A percentile compares a stretch with the other conserved stretches of the same genome.
phyloP scores from a whole-genome alignment of 371 early-diverging fungal species.

The Rhizopus arrhizus region DNA sequence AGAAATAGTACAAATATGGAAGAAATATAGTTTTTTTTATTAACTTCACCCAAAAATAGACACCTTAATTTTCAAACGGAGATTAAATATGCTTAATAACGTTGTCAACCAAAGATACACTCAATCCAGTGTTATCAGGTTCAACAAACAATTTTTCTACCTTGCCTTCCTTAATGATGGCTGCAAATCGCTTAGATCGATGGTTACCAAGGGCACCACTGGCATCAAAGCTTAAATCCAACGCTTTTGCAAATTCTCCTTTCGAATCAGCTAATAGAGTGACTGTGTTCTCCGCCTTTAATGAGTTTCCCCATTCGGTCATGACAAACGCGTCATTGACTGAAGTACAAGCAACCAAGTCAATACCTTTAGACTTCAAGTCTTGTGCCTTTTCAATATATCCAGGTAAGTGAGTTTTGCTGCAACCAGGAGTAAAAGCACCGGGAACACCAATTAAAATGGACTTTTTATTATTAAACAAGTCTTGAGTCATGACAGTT shows the following conservation, averaged over 20 bases:
- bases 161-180: constrained; percentile 61
- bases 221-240: constrained; percentile 69
- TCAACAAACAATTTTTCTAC: constrained; percentile 55
- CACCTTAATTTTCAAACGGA: background rate
- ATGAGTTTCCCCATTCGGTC: constrained; percentile 68
- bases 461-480: constrained; percentile 49
- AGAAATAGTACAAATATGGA: constrained; percentile 4
- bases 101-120: constrained; percentile 57
- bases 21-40: constrained; percentile 11
- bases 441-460: constrained; percentile 64
- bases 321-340: constrained; percentile 78
- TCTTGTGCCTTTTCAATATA: constrained; percentile 62
- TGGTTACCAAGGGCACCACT: constrained; percentile 64
- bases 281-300: constrained; percentile 40
- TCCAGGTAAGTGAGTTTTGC: constrained; percentile 71
- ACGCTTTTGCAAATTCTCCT: constrained; percentile 63
- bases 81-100: constrained; percentile 28
- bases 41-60: too few relatives aligned
- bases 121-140: constrained; percentile 62
- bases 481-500: constrained; percentile 41
- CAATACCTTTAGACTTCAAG: constrained; percentile 66
- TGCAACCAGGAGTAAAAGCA: constrained; percentile 70
- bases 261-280: constrained; percentile 68
- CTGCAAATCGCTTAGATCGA: constrained; percentile 71
- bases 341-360: constrained; percentile 64